Conservation (phyloP, 2,329 filamentous ascomycete genomes). For the Ascomycota sp. region DNA sequence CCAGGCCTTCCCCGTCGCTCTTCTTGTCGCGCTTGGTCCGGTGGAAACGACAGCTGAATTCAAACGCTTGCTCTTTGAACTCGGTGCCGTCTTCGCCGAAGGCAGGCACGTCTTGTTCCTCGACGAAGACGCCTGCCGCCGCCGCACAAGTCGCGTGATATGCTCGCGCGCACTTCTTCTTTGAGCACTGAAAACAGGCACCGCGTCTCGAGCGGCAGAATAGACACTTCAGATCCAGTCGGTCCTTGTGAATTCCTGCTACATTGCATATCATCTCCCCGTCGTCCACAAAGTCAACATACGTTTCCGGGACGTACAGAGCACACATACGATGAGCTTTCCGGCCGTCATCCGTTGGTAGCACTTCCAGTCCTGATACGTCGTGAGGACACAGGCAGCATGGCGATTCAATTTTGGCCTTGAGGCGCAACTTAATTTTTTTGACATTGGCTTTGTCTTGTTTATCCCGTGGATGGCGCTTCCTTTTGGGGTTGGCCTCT, state of each 20-base stretch:
- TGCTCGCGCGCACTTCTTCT: conserved; percentile 79
- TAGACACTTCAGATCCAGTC: conserved; percentile 79
- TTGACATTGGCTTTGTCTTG: conserved; percentile 39
- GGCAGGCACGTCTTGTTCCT: conserved; percentile 67
- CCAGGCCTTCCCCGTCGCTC: conserved; percentile 45
- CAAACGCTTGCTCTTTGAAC: conserved; percentile 79
- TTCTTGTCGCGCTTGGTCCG: conserved; percentile 70
- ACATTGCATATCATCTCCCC: conserved; percentile 60
- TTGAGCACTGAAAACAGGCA: conserved; percentile 92
- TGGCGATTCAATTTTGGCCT: conserved; percentile 50
- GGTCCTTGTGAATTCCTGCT: conserved; percentile 64
- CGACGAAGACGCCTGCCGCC: conserved; percentile 77
- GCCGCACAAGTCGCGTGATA: conserved; percentile 93
- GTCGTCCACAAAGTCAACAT: conserved; percentile 51
- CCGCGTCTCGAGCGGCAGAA: conserved; percentile 88
- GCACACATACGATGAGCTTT: conserved; percentile 80
- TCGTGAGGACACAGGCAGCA: conserved; percentile 90
- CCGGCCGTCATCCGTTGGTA: conserved; percentile 72
- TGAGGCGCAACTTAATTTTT: conserved; percentile 61
- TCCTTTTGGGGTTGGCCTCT: conserved; percentile 41
- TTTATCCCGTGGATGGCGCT: conserved; percentile 12
- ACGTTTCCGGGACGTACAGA: conserved; percentile 80
- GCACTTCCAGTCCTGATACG: conserved; percentile 57
- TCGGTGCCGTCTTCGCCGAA: conserved; percentile 81
- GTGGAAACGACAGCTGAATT: conserved; percentile 90